Evolutionary conservation across 179 eudicot genomes (phyloP), one percentile per base, ranked within the genome.

Genomic region (Sideroxylon spinosum): DNA sequence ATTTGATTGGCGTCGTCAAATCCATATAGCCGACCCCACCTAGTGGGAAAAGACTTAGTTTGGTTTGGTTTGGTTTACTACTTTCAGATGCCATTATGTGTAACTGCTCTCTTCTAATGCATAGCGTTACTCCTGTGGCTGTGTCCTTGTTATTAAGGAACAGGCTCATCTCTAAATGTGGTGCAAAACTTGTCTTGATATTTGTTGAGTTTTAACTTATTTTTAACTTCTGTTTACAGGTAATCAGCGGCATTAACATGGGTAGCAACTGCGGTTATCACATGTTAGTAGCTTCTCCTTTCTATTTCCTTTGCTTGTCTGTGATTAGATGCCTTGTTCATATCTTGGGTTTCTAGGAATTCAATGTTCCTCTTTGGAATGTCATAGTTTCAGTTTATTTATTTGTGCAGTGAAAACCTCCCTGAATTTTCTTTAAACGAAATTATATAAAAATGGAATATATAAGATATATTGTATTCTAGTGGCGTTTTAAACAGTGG

Each of bases 221-320:
- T 9, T 71, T 76, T 55, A 37, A 14, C 9, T 29, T 29, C 71
- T 84, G 19, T 10, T 75, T 83, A 74, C 92, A 95, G 99, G 99
- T 95, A 20, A 85, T 95, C 81, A 95, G 98, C 85, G 99, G 99
- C 90, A 95, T 95, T 86, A 95, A 95, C 82, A 89, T 84, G 93
- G 99, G 99, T 79, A 91, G 94, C 88, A 95, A 95, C 82, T 93
- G 95, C 49, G 98, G 99, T 84, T 90, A 89, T 89, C 93, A 93
- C 84, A 82, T 90, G 98, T 95, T 17, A 90, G 99, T 89, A 75
- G 68, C 78, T 81, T 57, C 26, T 56, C 25, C 64, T 55, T 63
- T 3, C 9, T 44, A 8, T 64, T 22, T 65, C 62, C 67, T 32
- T 61, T 14, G 20, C 55, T 74, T 44, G 23, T 85, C 16, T 73